Percentiles rank a stretch among this genome's conserved stretches.
Conservation (phyloP, 306 rosid genomes). For the Rosa lucieae region DNA sequence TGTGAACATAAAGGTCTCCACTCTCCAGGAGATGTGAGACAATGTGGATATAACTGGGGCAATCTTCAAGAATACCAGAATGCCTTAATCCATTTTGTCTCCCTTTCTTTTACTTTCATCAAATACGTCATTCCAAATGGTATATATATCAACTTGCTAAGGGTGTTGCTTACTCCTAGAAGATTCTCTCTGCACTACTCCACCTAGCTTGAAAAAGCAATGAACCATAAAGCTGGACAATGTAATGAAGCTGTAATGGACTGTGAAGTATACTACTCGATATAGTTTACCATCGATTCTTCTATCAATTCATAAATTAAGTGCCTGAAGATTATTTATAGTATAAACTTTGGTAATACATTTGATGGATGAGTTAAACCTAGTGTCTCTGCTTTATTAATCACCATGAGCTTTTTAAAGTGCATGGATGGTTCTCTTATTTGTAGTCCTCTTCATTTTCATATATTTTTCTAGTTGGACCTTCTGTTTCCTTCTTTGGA, state of each 20-base stretch:
- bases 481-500: conserved; percentile 2
- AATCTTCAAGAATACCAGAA: background rate
- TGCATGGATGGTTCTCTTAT: background rate
- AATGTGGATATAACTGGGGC: background rate
- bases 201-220: background rate
- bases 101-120: background rate
- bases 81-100: background rate
- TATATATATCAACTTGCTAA: background rate
- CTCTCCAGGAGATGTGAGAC: background rate
- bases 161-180: background rate
- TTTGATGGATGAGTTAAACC: background rate
- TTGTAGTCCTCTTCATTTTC: background rate
- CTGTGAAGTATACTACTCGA: background rate
- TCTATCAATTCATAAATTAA: background rate
- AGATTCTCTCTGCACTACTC: background rate
- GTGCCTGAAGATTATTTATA: background rate
- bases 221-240: background rate
- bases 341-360: background rate
- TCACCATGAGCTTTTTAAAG: background rate
- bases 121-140: no score
- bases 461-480: background rate
- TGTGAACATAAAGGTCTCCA: background rate
- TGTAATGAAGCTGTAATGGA: background rate
- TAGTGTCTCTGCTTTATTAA: background rate
- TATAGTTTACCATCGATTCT: background rate